Base-by-base conservation (phyloP, 176 grass and related monocot genomes). In the Avena sativa region DNA sequence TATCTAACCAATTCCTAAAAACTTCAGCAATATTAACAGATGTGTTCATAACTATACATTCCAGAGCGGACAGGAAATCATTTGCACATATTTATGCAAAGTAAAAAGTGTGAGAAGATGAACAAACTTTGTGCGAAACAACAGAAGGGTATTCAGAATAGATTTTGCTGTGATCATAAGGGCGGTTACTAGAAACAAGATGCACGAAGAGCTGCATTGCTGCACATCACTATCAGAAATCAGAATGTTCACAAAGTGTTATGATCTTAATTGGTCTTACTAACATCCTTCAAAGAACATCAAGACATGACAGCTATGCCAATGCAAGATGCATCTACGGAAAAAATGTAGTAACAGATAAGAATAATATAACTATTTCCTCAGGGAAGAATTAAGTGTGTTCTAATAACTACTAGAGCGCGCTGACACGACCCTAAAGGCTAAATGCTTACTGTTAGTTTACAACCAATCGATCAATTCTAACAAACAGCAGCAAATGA, bases 381-480 rank as follows among this genome's bases (percentile, higher is more conserved):
- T 64, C 19, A 17, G 23, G 21, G 13, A 15, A 15, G 0, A 23
- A 66, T 66, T 79, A 20, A 50, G 60, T 3, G 4, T 30, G 15
- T 72, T 30, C 20, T 19, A 36, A n/a, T 23, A 17, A 57, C 14
- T 19, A 14, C 38, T 14, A 62, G 10, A 17, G 44, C 23, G 28
- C 1, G 19, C 8, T n/a, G 15, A 68, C 16, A 55, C 16, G 51
- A 81, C 51, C 59, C 19, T 49, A 74, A 65, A 89, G 6, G 52
- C 67, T 80, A 76, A 58, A 81, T 76, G 6, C 10, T 25, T 48
- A 47, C 3, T 46, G 26, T 23, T 79, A 36, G 59, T 36, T 49
- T 50, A 74, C 86, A 81, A 51, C 50, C 25, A 25, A 78, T 77
- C 15, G 15, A 82, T 82, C 51, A 34, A 78, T 78, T 78, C 46